phyloP scores from a whole-genome alignment of 441 rosid genomes.

The Populus hybrid region DNA sequence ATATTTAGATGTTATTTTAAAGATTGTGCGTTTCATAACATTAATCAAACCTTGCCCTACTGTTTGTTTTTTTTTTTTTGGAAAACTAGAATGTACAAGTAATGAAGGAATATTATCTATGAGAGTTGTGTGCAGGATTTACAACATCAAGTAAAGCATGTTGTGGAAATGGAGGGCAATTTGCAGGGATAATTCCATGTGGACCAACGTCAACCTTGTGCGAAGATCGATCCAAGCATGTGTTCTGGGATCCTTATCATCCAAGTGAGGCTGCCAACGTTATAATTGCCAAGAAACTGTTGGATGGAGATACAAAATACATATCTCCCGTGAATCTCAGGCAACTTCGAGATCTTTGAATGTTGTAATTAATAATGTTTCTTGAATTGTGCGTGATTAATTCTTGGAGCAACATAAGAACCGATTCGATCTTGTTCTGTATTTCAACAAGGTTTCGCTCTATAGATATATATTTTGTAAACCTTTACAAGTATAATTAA shows the following conservation, averaged over 20 bases:
- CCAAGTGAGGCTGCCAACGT: slow-evolving; percentile 93
- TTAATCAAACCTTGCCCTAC: no score
- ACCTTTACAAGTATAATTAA: background rate
- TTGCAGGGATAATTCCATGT: slow-evolving; percentile 88
- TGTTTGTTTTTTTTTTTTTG: no score
- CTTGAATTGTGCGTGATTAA: background rate
- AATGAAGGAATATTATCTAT: no score
- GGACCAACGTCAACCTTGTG: slow-evolving; percentile 84
- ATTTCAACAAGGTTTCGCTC: background rate
- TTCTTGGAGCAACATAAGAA: background rate
- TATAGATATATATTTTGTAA: background rate
- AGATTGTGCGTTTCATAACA: no score
- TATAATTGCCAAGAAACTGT: slow-evolving; percentile 60
- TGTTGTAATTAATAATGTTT: background rate
- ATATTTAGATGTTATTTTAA: no score
- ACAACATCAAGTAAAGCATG: slow-evolving; percentile 67
- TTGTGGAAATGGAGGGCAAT: slow-evolving; percentile 90
- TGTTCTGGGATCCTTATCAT: slow-evolving; percentile 97
- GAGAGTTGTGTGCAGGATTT: slow-evolving; percentile 46
- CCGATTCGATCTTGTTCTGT: background rate
- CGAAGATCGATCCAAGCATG: slow-evolving; percentile 58
- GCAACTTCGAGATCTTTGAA: slow-evolving; percentile 55
- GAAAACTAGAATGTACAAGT: no score
- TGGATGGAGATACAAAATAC: slow-evolving; percentile 53
- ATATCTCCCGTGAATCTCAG: slow-evolving; percentile 74